phyloP scores from a whole-genome alignment of 2,329 filamentous ascomycete genomes.

The Aspergillus brunneoviolaceus region DNA sequence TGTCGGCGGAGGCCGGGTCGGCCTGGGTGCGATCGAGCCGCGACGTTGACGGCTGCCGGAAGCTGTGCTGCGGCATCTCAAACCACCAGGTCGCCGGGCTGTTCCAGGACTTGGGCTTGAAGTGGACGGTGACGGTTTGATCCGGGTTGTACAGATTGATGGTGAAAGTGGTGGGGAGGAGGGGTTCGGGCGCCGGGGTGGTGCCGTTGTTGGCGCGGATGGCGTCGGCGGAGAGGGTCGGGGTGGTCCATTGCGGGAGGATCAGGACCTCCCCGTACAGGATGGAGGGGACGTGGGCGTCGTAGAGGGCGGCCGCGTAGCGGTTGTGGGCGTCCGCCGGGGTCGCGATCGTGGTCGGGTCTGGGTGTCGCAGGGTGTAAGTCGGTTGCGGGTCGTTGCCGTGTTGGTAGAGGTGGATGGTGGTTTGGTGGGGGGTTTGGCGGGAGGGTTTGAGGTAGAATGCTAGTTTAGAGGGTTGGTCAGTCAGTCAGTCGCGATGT shows the following conservation, averaged over 20 bases:
- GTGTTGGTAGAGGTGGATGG: constrained; percentile 59
- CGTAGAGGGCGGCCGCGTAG: constrained; percentile 83
- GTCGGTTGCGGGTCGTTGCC: constrained; percentile 77
- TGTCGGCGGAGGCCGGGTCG: constrained; percentile 56
- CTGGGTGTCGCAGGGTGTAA: constrained; percentile 75
- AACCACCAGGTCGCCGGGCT: constrained; percentile 84
- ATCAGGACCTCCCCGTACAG: constrained; percentile 85
- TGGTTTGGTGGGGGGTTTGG: constrained; percentile 42
- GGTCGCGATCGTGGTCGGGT: constrained; percentile 68
- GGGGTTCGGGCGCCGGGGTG: constrained; percentile 63
- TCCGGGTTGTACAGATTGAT: constrained; percentile 94
- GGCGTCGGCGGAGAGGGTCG: constrained; percentile 76
- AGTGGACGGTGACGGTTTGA: constrained; percentile 69
- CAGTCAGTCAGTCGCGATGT: constrained; percentile 15
- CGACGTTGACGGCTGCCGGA: constrained; percentile 75
- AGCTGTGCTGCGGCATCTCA: constrained; percentile 82
- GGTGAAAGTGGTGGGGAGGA: constrained; percentile 75
- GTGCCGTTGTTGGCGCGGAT: constrained; percentile 68
- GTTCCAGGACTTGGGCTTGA: constrained; percentile 73
- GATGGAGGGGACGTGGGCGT: constrained; percentile 76
- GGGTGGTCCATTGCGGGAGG: constrained; percentile 80
- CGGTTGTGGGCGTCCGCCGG: constrained; percentile 54
- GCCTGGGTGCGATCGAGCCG: constrained; percentile 71
- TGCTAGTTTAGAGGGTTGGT: constrained; percentile 35
- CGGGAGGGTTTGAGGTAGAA: constrained; percentile 58